Evolutionary conservation across 2,329 filamentous ascomycete genomes (phyloP), one percentile per base, ranked within the genome.

Genomic region (Phyllosticta paracitricarpa): DNA sequence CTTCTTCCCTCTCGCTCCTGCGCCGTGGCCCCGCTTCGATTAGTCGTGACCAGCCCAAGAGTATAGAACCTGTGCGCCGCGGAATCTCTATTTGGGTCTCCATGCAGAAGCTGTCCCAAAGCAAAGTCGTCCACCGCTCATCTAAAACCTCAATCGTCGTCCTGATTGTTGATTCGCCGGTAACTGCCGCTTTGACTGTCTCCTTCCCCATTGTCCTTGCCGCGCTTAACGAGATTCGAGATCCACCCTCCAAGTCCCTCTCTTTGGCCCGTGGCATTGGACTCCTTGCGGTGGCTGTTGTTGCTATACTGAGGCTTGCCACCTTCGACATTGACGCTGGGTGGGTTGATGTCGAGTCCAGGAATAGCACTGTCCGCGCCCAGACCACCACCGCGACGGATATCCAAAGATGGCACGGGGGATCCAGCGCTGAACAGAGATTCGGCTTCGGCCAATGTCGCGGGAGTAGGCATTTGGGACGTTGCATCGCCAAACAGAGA

Each of bases 401-500:
- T 83, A 66, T 89, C 87, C 66, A 91, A 84, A 10, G 88, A 92
- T 35, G 88, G 88, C 8, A 89, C 83, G 1, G 89, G 89, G n/a
- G 92, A 96, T 53, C 85, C 85, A 51, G 82, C 82, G 54, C 86
- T 84, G 74, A 96, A 86, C 10, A 96, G 79, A 2, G 91, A 91
- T n/a, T 89, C 90, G 8, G 87, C 86, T 75, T 97, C 91, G 12
- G 86, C 87, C 62, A 86, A 82, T 1, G 90, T 81, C 54, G 86
- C 84, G 1, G 93, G 92, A 0, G 93, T 96, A 4, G 85, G 84
- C 76, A 89, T 87, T 10, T 87, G 84, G 2, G 90, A 92, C 26
- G 89, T 94, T 40, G 92, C 89, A 73, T 99, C 94, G 65, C 94
- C 94, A 70, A 99, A 99, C 17, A 99, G 78, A 2, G 85, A 83